Percentiles rank a stretch among this genome's conserved stretches.
These are phyloP conservation scores for Dactylis glomerata DNA, from an alignment of 176 grass and related monocot genomes.

Conservation along the genomic window DNA sequence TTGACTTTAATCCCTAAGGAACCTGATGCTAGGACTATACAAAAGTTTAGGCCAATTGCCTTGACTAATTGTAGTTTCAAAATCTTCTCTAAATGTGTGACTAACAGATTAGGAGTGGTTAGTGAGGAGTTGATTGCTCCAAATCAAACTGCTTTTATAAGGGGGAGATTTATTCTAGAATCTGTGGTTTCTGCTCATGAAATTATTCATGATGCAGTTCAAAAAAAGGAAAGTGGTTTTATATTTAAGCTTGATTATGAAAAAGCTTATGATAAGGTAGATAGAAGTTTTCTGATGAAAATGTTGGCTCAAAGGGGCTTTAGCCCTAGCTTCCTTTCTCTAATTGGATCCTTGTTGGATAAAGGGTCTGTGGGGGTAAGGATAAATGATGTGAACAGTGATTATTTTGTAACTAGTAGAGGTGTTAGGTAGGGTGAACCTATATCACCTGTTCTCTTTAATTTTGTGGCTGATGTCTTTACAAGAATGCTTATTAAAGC, in stretches of 20 bases:
- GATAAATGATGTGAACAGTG: background rate
- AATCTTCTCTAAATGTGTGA: background rate
- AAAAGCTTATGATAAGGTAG: background rate
- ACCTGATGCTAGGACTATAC: no score
- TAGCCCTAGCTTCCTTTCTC: fast-evolving
- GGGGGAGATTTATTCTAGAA: background rate
- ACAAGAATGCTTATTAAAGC: background rate
- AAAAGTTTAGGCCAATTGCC: no score
- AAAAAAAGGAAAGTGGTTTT: background rate
- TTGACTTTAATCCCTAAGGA: no score
- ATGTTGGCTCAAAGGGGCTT: background rate
- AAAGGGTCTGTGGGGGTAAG: background rate
- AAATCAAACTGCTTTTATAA: background rate
- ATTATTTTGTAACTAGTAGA: background rate
- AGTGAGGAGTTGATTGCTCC: background rate
- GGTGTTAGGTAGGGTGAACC: background rate
- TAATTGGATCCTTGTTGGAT: no score
- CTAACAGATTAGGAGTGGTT: background rate
- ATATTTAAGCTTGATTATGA: background rate
- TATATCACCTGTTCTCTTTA: background rate
- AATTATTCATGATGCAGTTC: background rate
- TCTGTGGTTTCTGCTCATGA: background rate
- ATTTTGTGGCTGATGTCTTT: background rate
- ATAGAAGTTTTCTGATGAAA: background rate
- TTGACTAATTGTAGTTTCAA: background rate